These are phyloP conservation scores for Leccinum subatratum DNA, from an alignment of 1,284 basidiomycete species.

Conservation along the genomic window DNA sequence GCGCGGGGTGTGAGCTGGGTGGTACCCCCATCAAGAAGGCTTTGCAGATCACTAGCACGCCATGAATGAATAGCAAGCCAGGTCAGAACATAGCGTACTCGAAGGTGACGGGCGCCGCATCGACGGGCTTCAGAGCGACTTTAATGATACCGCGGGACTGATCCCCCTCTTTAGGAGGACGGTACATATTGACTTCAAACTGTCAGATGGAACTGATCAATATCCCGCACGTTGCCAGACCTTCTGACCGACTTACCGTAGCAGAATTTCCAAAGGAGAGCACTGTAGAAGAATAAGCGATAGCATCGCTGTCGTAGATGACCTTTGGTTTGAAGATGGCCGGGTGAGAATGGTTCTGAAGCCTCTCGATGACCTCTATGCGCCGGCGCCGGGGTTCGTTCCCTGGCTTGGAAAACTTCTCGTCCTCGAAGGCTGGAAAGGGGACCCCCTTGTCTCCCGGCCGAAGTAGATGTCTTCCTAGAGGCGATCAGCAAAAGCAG, in stretches of 20 bases:
- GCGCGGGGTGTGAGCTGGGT: slow-evolving; percentile 27
- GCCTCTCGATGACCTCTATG: slow-evolving; percentile 32
- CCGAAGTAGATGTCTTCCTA: too few species aligned
- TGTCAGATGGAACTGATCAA: slow-evolving; percentile 7
- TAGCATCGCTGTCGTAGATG: slow-evolving; percentile 40
- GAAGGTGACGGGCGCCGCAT: slow-evolving; percentile 27
- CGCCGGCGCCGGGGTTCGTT: slow-evolving; percentile 19
- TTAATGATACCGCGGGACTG: slow-evolving; percentile 18
- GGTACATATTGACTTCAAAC: slow-evolving; percentile 34
- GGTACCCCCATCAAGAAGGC: slow-evolving; percentile 25
- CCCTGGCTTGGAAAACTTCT: background rate
- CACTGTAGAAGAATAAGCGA: slow-evolving; percentile 32
- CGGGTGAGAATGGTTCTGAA: slow-evolving; percentile 31
- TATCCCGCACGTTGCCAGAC: background rate
- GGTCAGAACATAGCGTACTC: slow-evolving; percentile 14
- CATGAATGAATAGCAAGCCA: slow-evolving; percentile 1
- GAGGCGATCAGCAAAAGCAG: too few species aligned
- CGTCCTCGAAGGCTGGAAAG: slow-evolving; percentile 21
- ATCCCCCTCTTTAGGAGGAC: slow-evolving; percentile 16
- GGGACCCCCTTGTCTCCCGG: too few species aligned
- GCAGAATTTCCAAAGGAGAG: slow-evolving; percentile 29
- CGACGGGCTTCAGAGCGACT: slow-evolving; percentile 27
- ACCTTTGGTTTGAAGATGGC: slow-evolving; percentile 30
- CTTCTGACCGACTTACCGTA: slow-evolving; percentile 14
- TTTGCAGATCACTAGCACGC: slow-evolving; percentile 23